Base-by-base conservation (phyloP, 1,284 basidiomycete genomes). In the Cryptococcus amylolentus region DNA sequence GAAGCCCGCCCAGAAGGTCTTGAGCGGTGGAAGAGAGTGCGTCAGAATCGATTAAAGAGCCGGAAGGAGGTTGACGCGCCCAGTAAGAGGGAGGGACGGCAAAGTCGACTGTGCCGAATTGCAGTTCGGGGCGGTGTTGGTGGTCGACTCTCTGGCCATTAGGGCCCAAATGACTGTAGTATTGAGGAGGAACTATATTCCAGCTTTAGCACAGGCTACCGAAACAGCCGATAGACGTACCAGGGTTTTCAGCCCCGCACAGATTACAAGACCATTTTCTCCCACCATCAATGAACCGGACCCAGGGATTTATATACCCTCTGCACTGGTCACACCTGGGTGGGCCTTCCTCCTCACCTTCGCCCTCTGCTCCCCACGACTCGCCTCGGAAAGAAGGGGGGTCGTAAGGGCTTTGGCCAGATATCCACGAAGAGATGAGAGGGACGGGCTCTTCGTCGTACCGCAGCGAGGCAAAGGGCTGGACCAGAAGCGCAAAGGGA, bases 231-330 rank as follows among this genome's bases (percentile, higher is more conserved):
- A 14, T 26, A 40, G n/a, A 66, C 81, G 61, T 59, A 93, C 92
- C 92, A 79, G 86, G 82, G 20, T 89, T 93, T 63, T 88, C 84
- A 58, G 86, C 84, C 8, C 82, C 80, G 77, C 96, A 99, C 5
- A 99, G 75, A 79, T 98, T 98, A 77, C 96, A 99, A 64, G 84
- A 86, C 90, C 93, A 98, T 64, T 82, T 84, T 60, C 84, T 84
- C 3, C 96, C 96, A 9, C 90, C 91, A 39, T 89, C 84, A 16
- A 85, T 81, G 84, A 91, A 98, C 35, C 82, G 81, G 71, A 88
- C 92, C 93, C 93, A 98, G 0, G 94, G 88, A 73, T 98, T 98
- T 69, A 99, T 83, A 76, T 98, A 99, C 0, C 84, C 91, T 64
- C 91, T 83, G 77, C 96, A 98, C 45, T 84, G 81, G 52, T 83